Evolutionary conservation across 2,329 filamentous ascomycete genomes (phyloP).

Genomic region (Macrophomina pseudophaseolina): DNA sequence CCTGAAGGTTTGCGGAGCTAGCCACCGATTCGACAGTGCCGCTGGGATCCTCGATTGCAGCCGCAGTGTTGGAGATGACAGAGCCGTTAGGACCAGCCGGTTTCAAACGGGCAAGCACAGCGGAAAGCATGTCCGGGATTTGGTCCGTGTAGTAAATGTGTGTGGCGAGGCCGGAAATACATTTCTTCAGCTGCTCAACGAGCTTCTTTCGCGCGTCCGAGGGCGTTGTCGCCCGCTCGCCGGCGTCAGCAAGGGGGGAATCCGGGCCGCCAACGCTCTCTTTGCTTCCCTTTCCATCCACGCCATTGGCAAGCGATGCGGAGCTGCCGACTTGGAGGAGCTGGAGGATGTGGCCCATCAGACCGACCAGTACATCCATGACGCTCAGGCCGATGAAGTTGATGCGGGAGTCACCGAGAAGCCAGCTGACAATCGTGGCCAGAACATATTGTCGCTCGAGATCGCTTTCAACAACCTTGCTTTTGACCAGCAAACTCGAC

Average conservation of each 20-base stretch:
- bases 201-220: slow-evolving; percentile 64
- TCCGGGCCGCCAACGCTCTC: slow-evolving; percentile 30
- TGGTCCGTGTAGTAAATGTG: slow-evolving; percentile 98
- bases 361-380: slow-evolving; percentile 87
- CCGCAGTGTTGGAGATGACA: slow-evolving; percentile 50
- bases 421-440: slow-evolving; percentile 77
- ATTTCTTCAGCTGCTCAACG: slow-evolving; percentile 73
- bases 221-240: slow-evolving; percentile 43
- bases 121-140: slow-evolving; percentile 89
- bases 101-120: slow-evolving; percentile 78
- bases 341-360: slow-evolving; percentile 82
- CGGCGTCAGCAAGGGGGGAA: slow-evolving; percentile 13
- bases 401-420: slow-evolving; percentile 78
- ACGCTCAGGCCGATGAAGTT: slow-evolving; percentile 95
- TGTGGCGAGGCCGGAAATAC: slow-evolving; percentile 88
- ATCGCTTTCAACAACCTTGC: slow-evolving; percentile 71
- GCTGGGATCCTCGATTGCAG: slow-evolving; percentile 57
- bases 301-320: slow-evolving; percentile 43
- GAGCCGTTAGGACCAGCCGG: slow-evolving; percentile 55
- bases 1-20: slow-evolving; percentile 55
- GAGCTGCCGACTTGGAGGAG: slow-evolving; percentile 69
- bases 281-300: slow-evolving; percentile 23
- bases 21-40: slow-evolving; percentile 55
- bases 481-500: slow-evolving; percentile 75
- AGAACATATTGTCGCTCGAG: slow-evolving; percentile 76